Evolutionary conservation across 441 rosid genomes (phyloP), one percentile per base, ranked within the genome.

Genomic region (Geranium incanum): DNA sequence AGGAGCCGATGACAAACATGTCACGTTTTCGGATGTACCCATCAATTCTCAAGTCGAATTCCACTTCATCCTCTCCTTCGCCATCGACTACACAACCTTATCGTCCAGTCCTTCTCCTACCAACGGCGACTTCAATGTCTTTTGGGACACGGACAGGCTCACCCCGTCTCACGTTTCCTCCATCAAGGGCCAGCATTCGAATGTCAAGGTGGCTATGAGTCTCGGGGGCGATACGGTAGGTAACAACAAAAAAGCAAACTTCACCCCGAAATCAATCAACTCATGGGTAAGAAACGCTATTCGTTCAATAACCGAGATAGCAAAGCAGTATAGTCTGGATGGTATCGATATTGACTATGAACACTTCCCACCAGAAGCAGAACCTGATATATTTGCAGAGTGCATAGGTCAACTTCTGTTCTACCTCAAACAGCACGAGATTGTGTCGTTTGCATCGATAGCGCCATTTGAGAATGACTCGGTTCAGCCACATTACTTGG

Each of bases 31-130:
- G 13, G 84, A 86, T 15, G 79, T 86, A 70, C 92, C 88, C 2
- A 70, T 86, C 45, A 72, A 81, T 65, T 62, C 83, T 19, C 45
- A 80, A 5, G 75, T 88, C 28, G 84, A 88, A 38, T 75, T 83
- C 74, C 93, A 86, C 78, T 88, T 84, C 79, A 85, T 85, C 66
- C 85, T 88, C 36, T 85, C 86, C 70, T 85, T 86, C 50, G 90
- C 86, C 28, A 82, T 85, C 62, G 88, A 88, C 78, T 84, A 84
- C 80, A 72, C 79, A 15, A 48, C 76, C 63, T 15, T 68, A 5
- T 43, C 78, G 36, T 63, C 76, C 4, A 39, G 37, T 16, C 84
- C 85, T 66, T 62, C 78, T 2, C 86, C 90, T 6, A 80, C 84
- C 71, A 81, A 86, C 67, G 92, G 90, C 6, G 15, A 79, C 63